These are phyloP conservation scores for Fragaria vesca DNA, from an alignment of 306 rosid species.

Conservation along the genomic window DNA sequence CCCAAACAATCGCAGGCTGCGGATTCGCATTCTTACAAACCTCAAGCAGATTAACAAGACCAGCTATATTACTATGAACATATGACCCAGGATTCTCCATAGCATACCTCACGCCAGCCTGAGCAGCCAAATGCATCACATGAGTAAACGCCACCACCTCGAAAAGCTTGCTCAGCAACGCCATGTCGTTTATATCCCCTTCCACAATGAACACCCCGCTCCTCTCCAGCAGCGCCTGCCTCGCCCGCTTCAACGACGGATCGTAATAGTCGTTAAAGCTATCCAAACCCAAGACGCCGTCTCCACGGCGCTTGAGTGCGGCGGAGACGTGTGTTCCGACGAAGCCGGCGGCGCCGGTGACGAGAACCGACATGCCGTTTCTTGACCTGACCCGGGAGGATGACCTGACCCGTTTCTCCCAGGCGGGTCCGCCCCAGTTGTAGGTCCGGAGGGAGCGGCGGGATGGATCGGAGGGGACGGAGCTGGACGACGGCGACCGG, in stretches of 20 bases:
- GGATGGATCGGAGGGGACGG: conserved; percentile 58
- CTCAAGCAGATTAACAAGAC: conserved; percentile 84
- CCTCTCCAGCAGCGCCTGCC: conserved; percentile 76
- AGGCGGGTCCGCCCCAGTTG: conserved; percentile 83
- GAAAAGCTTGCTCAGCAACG: conserved; percentile 71
- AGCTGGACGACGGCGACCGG: conserved; percentile 58
- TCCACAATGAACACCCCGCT: conserved; percentile 87
- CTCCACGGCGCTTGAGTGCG: conserved; percentile 88
- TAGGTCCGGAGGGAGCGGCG: conserved; percentile 72
- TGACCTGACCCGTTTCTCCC: conserved; percentile 81
- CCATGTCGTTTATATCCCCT: conserved; percentile 84
- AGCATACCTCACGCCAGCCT: conserved; percentile 99
- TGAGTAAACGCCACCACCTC: conserved; percentile 93
- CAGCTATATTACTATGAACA: conserved; percentile 96
- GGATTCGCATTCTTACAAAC: conserved; percentile 81
- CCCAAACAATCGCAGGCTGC: conserved; percentile 98
- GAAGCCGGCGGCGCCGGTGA: conserved; percentile 91
- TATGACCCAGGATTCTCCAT: conserved; percentile 95
- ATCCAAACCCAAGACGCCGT: conserved; percentile 81
- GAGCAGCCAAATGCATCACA: conserved; percentile 98
- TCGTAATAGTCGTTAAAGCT: conserved; percentile 87
- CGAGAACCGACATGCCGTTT: conserved; percentile 68
- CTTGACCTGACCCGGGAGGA: conserved; percentile 70
- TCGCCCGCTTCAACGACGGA: conserved; percentile 73
- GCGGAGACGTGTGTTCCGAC: conserved; percentile 92